Evolutionary conservation across 257 asterid species (phyloP).

Genomic region (Knoxia roxburghii): DNA sequence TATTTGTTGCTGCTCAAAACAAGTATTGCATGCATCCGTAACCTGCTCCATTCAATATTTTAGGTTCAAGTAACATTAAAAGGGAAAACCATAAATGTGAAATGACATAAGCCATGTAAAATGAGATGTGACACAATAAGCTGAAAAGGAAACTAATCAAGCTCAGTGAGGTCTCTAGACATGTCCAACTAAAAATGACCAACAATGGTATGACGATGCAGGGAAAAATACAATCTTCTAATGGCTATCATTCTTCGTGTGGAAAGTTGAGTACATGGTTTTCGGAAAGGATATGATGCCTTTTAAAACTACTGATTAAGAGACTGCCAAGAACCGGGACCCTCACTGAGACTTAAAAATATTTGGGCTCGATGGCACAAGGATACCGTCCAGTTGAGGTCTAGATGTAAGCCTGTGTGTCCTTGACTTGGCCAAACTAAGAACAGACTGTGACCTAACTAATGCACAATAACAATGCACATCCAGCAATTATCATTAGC

Average conservation of each 20-base stretch:
- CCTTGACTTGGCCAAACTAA: not conserved
- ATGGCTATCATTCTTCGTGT: no score
- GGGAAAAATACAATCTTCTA: no score
- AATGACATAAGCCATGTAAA: not conserved
- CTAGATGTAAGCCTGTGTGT: no score
- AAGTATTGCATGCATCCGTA: conserved; percentile 97
- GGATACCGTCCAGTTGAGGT: no score
- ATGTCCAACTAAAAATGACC: not conserved
- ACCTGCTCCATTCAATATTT: conserved; percentile 45
- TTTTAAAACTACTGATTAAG: no score
- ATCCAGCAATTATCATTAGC: not conserved
- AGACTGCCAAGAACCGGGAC: no score
- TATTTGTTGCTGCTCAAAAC: conserved; percentile 81
- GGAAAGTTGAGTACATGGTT: no score
- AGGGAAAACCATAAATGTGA: conserved; percentile 4
- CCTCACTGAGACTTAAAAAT: no score
- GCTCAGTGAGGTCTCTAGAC: not conserved
- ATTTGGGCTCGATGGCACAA: no score
- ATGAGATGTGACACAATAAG: not conserved
- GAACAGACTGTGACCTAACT: not conserved
- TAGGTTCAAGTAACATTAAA: conserved; percentile 16
- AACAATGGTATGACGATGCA: no score
- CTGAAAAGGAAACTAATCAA: conserved; percentile 1
- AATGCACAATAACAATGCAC: not conserved
- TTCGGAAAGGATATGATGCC: no score